Base-by-base conservation (phyloP, 169 alveolate genomes). In the Plasmodium falciparum region DNA sequence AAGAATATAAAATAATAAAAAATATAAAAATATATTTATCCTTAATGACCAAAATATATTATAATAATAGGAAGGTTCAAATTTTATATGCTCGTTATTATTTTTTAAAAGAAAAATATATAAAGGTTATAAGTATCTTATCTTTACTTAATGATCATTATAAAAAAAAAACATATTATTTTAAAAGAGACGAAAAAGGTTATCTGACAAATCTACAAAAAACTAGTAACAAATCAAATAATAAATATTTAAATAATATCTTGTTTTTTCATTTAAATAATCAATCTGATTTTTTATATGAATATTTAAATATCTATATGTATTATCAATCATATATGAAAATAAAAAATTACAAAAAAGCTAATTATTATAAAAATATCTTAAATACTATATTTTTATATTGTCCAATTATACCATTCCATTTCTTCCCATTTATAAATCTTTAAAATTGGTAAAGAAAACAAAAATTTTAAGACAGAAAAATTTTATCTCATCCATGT, bases 221-320 rank as follows among this genome's bases (percentile, higher is more conserved):
- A 22, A 65, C 24, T 24, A 78, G 5, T 6, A 15, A 50, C 12
- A 0, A 59, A 43, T 15, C 63, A 7, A 24, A 65, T 15, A 52
- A 24, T 17, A 66, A 17, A 13, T 15, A 49, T 17, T 17, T 8
- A n/a, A 17, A 49, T 15, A 71, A 45, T 26, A 47, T 45, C 11
- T 52, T 52, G 43, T 56, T 61, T 24, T 78, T 78, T 24, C 72
- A 78, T 66, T 78, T 78, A 29, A 66, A 78, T 66, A 78, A 65
- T 45, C 89, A 78, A 78, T 65, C 89, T 2, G 89, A 78, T 66
- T 78, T 78, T 39, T 58, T 67, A 39, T 78, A 78, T 70, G 89
- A 78, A 78, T 78, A 78, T 65, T 65, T 78, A 78, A 78, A 78
- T 65, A 78, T 78, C 65, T 78, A 78, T 70, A 78, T 78, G 89